Evolutionary conservation across 1,284 basidiomycete species (phyloP), one percentile per base, ranked within the genome.

Genomic region (Vanrija sp.): DNA sequence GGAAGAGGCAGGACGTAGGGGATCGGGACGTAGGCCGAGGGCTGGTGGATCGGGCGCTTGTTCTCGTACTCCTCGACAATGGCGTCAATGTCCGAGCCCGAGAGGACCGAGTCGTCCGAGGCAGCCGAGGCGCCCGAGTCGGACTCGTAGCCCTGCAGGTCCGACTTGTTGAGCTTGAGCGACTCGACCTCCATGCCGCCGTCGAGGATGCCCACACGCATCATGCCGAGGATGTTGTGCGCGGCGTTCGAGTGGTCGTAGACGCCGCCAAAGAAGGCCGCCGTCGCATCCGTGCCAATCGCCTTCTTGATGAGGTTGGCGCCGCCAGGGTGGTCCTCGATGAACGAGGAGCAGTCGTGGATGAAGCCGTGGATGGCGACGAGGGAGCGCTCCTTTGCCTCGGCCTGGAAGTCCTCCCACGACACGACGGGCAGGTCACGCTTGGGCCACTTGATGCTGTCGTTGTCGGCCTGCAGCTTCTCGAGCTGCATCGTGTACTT

Each of bases 181-280:
- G 59, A 52, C 67, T 87, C 85, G 54, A 85, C 84, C 58, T 85
- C 82, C 50, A 81, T 78, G 47, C 90, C 91, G 48, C 89, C 89
- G 53, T 86, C 84, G 46, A 95, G 78, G 47, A 89, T 81, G 61
- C 90, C 91, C 37, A 95, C 91, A 51, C 91, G 87, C 80, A 90
- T 89, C 88, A 92, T 92, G 3, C 87, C 85, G 41, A 91, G 81
- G 48, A 89, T 68, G 68, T 75, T 67, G 77, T 91, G 88, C 2
- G 91, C 91, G 38, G 89, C 90, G 68, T 94, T 93, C 22, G 88
- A 92, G 72, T 95, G 91, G 61, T 94, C 89, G 71, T 94, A 93
- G 2, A 93, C 87, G 64, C 91, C 92, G 54, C 92, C 92, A 67
- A 92, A 93, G 82, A 96, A 95, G 3, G 91, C 90, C 0, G 88